phyloP scores from a whole-genome alignment of 805 yeast genomes.

The Blastobotrys attinorum region DNA sequence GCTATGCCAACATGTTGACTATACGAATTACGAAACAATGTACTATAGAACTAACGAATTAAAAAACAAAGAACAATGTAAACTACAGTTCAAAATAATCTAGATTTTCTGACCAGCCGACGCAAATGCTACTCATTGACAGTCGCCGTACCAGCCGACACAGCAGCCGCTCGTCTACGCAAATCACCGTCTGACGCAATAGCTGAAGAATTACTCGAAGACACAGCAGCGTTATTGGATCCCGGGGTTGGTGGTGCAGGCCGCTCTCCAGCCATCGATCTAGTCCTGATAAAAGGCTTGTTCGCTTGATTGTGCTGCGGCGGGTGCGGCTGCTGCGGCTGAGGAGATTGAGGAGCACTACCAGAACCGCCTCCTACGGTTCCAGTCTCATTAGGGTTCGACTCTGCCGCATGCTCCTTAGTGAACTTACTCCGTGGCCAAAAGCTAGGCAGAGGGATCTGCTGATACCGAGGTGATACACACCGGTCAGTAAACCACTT shows the following conservation, averaged over 20 bases:
- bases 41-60: too few species aligned
- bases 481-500: conserved; percentile 90
- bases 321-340: conserved; percentile 8
- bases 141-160: too few species aligned
- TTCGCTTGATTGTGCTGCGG: neutral
- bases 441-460: conserved; percentile 72
- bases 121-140: too few species aligned
- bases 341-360: neutral
- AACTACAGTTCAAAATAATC: too few species aligned
- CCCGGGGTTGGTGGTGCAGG: neutral
- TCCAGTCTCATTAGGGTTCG: too few species aligned
- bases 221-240: neutral
- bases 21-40: too few species aligned
- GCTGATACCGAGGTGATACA: conserved; percentile 88
- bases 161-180: neutral
- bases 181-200: neutral
- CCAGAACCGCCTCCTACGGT: too few species aligned
- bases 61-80: too few species aligned
- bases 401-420: conserved; percentile 13
- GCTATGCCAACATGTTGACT: too few species aligned
- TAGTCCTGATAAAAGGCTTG: neutral
- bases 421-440: conserved; percentile 51
- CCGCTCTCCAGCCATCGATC: neutral
- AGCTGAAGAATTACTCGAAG: neutral
- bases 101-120: too few species aligned